Conservation (phyloP, 495 filamentous ascomycete genomes). For the Trypethelium eluteriae region DNA sequence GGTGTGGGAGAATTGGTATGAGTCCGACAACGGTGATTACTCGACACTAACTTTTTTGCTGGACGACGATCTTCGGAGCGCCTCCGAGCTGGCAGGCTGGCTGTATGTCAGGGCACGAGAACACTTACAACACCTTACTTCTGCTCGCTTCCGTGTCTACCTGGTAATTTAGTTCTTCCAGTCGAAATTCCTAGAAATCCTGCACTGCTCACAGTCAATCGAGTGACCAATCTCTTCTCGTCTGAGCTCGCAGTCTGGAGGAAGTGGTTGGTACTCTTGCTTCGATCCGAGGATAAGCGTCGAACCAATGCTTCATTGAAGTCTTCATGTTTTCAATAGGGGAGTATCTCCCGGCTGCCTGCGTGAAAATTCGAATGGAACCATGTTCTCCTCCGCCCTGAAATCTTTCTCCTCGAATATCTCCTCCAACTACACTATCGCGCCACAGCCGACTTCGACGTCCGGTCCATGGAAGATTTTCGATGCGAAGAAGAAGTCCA, state of each 20-base stretch:
- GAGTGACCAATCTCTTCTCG: background rate
- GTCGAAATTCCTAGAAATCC: background rate
- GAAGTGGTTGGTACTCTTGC: too few relatives aligned
- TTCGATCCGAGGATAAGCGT: background rate
- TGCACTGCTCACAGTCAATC: background rate
- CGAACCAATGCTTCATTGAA: background rate
- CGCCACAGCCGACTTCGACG: conserved; percentile 56
- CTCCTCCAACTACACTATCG: conserved; percentile 75
- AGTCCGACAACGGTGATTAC: background rate
- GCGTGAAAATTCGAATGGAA: conserved; percentile 14
- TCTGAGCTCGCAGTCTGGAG: background rate
- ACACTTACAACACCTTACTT: background rate
- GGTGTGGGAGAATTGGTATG: background rate
- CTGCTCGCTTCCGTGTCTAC: too few relatives aligned
- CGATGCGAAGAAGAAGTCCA: conserved; percentile 92
- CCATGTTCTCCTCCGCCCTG: conserved; percentile 83
- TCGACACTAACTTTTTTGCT: background rate
- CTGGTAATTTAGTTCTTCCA: too few relatives aligned
- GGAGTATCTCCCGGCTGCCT: background rate
- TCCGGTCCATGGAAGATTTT: conserved; percentile 96
- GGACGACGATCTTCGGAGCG: conserved; percentile 33
- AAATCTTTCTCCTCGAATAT: conserved; percentile 93
- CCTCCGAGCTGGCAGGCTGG: conserved; percentile 24
- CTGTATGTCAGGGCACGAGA: conserved; percentile 10
- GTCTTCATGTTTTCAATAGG: background rate